Evolutionary conservation across 805 yeast species (phyloP).

Genomic region (Starmera amethionina): DNA sequence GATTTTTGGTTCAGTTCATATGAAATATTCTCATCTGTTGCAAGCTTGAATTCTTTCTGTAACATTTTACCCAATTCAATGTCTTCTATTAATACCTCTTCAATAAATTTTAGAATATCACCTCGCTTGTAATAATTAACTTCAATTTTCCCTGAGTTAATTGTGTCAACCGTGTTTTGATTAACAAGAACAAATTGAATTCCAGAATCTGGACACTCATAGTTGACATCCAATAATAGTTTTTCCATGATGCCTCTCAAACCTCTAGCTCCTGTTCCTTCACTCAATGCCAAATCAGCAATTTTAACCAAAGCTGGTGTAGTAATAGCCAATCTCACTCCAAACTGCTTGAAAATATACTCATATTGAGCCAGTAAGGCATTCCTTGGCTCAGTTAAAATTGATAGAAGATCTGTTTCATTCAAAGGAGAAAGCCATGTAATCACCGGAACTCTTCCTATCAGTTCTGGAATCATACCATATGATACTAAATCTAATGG

Average conservation of each 20-base stretch:
- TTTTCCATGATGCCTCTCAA: constrained; percentile 45
- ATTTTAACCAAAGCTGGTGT: constrained; percentile 35
- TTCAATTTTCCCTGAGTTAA: constrained; percentile 23
- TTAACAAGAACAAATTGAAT: constrained; percentile 40
- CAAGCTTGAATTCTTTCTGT: constrained; percentile 19
- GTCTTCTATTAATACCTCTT: constrained; percentile 34
- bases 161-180: constrained; percentile 30
- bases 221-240: constrained; percentile 39
- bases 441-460: constrained; percentile 49
- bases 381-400: constrained; percentile 45
- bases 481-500: constrained; percentile 41
- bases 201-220: constrained; percentile 51
- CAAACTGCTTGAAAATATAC: constrained; percentile 42
- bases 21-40: neutral
- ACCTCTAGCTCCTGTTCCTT: constrained; percentile 57
- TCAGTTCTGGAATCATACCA: constrained; percentile 51
- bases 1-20: too few relatives aligned
- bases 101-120: constrained; percentile 30
- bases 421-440: constrained; percentile 39
- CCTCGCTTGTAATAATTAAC: constrained; percentile 38
- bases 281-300: constrained; percentile 37
- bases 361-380: constrained; percentile 44
- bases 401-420: constrained; percentile 34
- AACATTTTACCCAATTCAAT: constrained; percentile 22
- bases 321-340: constrained; percentile 40